These are phyloP conservation scores for Blastocystis sp. DNA, from an alignment of 352 stramenopile genomes.

Conservation along the genomic window DNA sequence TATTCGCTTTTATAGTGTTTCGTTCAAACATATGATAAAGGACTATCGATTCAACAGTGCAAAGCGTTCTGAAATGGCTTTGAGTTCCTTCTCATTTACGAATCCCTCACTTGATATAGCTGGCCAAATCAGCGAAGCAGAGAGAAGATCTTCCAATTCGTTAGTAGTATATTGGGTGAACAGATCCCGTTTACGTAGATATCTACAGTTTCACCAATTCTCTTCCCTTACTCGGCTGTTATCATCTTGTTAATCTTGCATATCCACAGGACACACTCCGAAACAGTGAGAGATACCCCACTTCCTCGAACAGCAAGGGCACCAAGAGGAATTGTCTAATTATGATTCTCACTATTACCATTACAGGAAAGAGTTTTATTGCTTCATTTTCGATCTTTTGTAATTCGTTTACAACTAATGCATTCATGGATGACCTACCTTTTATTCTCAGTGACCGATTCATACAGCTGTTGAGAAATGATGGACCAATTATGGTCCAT, in stretches of 20 bases:
- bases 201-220: not conserved
- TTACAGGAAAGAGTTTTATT: not conserved
- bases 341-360: not conserved
- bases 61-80: not conserved
- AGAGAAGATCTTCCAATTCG: not conserved
- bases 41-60: slow-evolving; percentile 3
- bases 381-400: slow-evolving; percentile 28
- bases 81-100: not conserved
- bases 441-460: not conserved
- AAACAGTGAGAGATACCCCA: not conserved
- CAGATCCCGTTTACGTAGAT: slow-evolving; percentile 33
- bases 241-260: slow-evolving; percentile 48
- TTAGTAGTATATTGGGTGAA: slow-evolving; percentile 52
- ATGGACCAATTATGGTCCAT: slow-evolving; percentile 48
- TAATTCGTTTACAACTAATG: slow-evolving; percentile 24
- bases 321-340: slow-evolving; percentile 14
- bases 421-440: slow-evolving; percentile 1
- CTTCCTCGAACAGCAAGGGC: not conserved
- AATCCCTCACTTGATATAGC: slow-evolving; percentile 32
- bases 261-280: slow-evolving; percentile 47
- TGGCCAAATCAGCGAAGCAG: slow-evolving; percentile 9
- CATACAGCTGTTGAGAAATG: slow-evolving; percentile 32
- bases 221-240: not conserved
- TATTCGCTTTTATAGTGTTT: slow-evolving; percentile 42
- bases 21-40: not conserved